Percentiles rank a stretch among this genome's conserved stretches.
These are phyloP conservation scores for Dictyophora rubrovolvata DNA, from an alignment of 768 basidiomycete genomes.

Conservation along the genomic window DNA sequence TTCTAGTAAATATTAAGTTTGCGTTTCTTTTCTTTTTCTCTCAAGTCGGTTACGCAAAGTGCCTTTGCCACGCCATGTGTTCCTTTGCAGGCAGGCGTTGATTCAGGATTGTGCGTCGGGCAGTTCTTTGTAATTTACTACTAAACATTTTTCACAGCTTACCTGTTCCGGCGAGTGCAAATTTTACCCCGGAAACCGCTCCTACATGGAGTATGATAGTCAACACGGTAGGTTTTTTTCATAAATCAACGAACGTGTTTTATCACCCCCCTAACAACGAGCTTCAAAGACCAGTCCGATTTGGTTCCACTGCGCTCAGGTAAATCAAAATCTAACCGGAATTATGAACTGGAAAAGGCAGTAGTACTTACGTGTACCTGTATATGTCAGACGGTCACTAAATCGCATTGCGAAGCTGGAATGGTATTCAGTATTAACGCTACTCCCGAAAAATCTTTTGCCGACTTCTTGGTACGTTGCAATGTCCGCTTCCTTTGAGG, in stretches of 20 bases:
- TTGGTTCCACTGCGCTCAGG: slow-evolving; percentile 46
- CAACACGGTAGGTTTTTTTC: not conserved
- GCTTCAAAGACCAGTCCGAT: slow-evolving; percentile 27
- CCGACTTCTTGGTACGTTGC: slow-evolving; percentile 31
- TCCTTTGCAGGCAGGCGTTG: slow-evolving; percentile 27
- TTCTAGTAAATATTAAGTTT: slow-evolving; percentile 15
- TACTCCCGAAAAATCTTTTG: slow-evolving; percentile 35
- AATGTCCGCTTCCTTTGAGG: not conserved
- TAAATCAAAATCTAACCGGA: not conserved
- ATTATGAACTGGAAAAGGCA: no score
- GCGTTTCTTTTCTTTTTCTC: slow-evolving; percentile 5
- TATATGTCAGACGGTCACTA: slow-evolving; percentile 23
- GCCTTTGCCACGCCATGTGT: slow-evolving; percentile 46
- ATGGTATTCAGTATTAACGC: slow-evolving; percentile 59
- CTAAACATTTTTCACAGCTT: not conserved
- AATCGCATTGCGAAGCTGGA: slow-evolving; percentile 30
- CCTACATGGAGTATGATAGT: slow-evolving; percentile 8
- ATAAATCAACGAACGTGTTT: not conserved
- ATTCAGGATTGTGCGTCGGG: slow-evolving; percentile 35
- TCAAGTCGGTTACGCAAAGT: slow-evolving; percentile 39
- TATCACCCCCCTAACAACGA: not conserved
- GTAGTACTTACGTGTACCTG: not conserved
- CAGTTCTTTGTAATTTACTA: not conserved
- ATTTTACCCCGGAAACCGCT: not conserved
- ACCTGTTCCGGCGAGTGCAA: not conserved